phyloP scores from a whole-genome alignment of 108 stramenopile genomes.

The Nannochloropsis granulata region DNA sequence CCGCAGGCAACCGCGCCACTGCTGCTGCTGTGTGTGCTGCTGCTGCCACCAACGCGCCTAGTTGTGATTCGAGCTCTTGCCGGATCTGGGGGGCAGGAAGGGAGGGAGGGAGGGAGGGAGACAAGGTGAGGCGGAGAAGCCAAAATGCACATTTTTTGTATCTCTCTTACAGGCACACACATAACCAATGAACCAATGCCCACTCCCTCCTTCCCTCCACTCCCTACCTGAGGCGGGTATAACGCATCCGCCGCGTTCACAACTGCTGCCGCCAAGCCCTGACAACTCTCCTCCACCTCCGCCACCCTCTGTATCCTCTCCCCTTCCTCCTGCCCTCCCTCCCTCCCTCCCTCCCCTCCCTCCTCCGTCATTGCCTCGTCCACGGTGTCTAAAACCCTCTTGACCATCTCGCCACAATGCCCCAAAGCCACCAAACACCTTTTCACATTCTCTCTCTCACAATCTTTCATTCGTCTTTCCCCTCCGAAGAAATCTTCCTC shows the following conservation, averaged over 20 bases:
- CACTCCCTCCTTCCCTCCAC: background rate
- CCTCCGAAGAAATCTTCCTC: background rate
- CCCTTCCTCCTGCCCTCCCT: background rate
- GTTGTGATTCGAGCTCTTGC: background rate
- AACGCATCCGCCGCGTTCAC: background rate
- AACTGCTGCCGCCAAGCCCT: background rate
- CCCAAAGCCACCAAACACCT: background rate
- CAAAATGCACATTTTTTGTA: no score
- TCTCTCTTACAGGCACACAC: no score
- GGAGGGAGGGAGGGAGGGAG: no score
- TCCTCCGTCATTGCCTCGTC: background rate
- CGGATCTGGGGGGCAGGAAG: background rate
- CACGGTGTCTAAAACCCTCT: background rate
- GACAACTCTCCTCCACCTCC: background rate
- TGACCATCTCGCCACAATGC: background rate
- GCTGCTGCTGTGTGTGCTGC: background rate
- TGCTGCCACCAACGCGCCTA: background rate
- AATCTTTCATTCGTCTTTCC: background rate
- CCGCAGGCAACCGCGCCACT: background rate
- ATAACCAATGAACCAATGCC: background rate
- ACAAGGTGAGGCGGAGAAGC: no score
- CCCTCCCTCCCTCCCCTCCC: background rate
- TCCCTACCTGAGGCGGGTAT: background rate
- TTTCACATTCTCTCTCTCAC: background rate
- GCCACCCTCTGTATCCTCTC: background rate